Evolutionary conservation across 2,329 filamentous ascomycete genomes (phyloP), one percentile per base, ranked within the genome.

Genomic region (Thelonectria rubi): DNA sequence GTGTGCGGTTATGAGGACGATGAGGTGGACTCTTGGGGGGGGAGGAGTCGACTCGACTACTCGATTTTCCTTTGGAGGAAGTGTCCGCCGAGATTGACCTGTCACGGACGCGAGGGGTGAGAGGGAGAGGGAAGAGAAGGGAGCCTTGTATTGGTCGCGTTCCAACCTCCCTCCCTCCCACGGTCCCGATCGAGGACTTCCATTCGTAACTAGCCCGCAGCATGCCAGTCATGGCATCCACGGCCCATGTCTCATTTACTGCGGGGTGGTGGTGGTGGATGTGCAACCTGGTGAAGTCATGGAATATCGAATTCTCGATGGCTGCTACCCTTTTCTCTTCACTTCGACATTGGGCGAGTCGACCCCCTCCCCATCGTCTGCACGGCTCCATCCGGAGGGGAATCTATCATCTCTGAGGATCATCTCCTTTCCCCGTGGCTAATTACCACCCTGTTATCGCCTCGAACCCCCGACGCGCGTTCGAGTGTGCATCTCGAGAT

Each of bases 201-300:
- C 47, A 8, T 30, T 30, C 26, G 26, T 56, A 61, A 61, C 56
- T 61, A 57, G 58, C 34, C 52, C 42, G 39, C 48, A 12, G 42
- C 58, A 61, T 57, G 34, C 58, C 58, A 56, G 48, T 37, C 48
- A 57, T 39, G 14, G 37, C 45, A 43, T 32, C 47, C 58, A 61
- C 48, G 48, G 53, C 55, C 53, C 42, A 18, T 24, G 58, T 61
- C 58, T 61, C 48, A 61, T 48, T 53, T 30, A 8, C 26, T 30
- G 26, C 10, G 26, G 26, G 26, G 26, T 6, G 26, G 26, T 8
- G 2, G 20, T 2, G 40, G 58, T 57, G 48, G 53, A 42, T 46
- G 9, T 9, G 26, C 26, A 30, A 52, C 43, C 15, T 20, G 15
- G 17, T 24, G 30, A 15, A 37, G 4, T 30, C 45, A n/a, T 3